Base-by-base conservation (phyloP, 2,329 filamentous ascomycete genomes). In the Fusarium sp. region DNA sequence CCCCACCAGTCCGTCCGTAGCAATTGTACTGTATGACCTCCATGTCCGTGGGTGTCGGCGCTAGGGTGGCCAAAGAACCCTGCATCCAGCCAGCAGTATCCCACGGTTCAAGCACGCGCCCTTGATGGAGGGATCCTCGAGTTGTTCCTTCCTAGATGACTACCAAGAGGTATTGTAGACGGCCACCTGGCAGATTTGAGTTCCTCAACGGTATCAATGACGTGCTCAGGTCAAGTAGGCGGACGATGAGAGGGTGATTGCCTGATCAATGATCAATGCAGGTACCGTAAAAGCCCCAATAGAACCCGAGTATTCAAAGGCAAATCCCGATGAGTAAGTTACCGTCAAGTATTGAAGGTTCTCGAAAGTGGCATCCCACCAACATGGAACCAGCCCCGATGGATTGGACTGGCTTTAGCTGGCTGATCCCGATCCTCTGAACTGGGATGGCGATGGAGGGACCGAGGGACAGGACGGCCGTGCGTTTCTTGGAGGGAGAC, bases 391-490 rank as follows among this genome's bases (percentile, higher is more conserved):
- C 20, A 54, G 42, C 49, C 27, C n/a, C 55, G 36, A 58, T 50
- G 27, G 70, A 27, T 33, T 55, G 50, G 46, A 38, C 18, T 51
- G 36, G 53, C 51, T 58, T 59, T 34, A 46, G 61, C 55, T 70
- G 64, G 38, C 60, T 49, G 68, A 62, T 53, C 68, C 61, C 61
- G 57, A 62, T 64, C 68, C 64, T 61, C 54, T 51, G 61, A 62
- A 33, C 58, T 65, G 61, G 68, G 61, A 62, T 46, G 34, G 46
- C 36, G 55, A 49, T 49, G 27, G 54, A 38, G 27, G 46, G 23
- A 57, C 57, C 57, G 44, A 50, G 25, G 20, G 51, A 27, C 16
- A 65, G 57, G 44, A 34, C 50, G 57, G 2, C 38, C 55, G 58
- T 62, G 57, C 55, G 38, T 33, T 20, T 59, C 40, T 20, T 29